These are phyloP conservation scores for Aspergillus carbonarius DNA, from an alignment of 2,329 filamentous ascomycete genomes.

Conservation along the genomic window DNA sequence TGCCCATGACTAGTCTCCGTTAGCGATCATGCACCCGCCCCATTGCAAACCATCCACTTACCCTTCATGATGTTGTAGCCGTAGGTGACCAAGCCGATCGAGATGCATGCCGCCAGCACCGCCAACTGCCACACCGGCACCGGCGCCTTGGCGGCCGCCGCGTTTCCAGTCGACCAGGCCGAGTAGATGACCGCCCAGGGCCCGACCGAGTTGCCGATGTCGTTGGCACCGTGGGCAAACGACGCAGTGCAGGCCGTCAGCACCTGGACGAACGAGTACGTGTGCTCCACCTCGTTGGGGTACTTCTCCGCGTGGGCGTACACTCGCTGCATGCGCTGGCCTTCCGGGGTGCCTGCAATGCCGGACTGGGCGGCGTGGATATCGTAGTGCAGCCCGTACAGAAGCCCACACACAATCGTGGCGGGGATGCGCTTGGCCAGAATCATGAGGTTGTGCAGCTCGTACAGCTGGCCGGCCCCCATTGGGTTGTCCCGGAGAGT, in stretches of 20 bases:
- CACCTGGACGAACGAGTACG: conserved; percentile 55
- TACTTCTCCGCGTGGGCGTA: conserved; percentile 66
- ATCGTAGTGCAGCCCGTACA: conserved; percentile 79
- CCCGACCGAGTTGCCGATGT: conserved; percentile 70
- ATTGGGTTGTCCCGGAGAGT: conserved; percentile 71
- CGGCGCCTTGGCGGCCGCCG: conserved; percentile 60
- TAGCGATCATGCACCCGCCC: conserved; percentile 10
- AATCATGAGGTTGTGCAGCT: conserved; percentile 67
- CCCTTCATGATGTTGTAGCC: conserved; percentile 84
- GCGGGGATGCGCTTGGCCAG: conserved; percentile 67
- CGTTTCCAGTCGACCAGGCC: conserved; percentile 64
- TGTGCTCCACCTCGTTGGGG: conserved; percentile 67
- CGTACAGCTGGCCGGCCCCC: conserved; percentile 71
- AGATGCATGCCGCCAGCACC: conserved; percentile 64
- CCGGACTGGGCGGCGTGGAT: conserved; percentile 75
- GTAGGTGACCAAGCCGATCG: conserved; percentile 68
- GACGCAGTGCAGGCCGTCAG: conserved; percentile 53
- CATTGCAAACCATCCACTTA: conserved; percentile 38
- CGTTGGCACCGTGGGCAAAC: conserved; percentile 69
- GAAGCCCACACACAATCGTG: conserved; percentile 58
- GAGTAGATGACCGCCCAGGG: conserved; percentile 70
- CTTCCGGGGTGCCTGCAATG: conserved; percentile 69
- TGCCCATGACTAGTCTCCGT: conserved; percentile 65
- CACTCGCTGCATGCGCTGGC: conserved; percentile 67
- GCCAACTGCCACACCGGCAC: conserved; percentile 77